Evolutionary conservation across 148 eudicot species (phyloP).

Genomic region (Rhododendron williamsianum): DNA sequence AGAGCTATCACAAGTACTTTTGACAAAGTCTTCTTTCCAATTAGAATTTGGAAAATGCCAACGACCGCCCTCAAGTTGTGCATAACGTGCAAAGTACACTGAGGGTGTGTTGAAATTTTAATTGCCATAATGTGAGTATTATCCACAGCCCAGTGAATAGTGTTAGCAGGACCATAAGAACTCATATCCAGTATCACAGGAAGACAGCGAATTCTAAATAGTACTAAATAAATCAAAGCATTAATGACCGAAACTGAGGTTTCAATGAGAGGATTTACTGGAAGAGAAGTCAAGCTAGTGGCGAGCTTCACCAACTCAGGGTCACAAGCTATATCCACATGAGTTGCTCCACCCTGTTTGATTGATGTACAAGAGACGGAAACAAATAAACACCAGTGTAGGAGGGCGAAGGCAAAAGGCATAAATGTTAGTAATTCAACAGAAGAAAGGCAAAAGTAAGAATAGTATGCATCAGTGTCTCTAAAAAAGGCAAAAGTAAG

Average conservation of each 20-base stretch:
- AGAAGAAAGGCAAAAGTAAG: neutral
- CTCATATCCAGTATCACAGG: neutral
- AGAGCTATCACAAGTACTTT: neutral
- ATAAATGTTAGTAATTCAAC: neutral
- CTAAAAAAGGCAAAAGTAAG: neutral
- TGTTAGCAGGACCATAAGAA: neutral
- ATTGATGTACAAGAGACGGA: neutral
- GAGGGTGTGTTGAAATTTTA: neutral
- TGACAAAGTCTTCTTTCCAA: neutral
- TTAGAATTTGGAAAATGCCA: neutral
- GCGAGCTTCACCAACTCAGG: constrained; percentile 85
- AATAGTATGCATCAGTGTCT: neutral
- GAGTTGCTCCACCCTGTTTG: constrained; percentile 91
- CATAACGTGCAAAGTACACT: neutral
- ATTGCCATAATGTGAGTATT: neutral
- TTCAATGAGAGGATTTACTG: constrained; percentile 37
- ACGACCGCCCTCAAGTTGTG: neutral
- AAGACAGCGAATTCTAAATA: neutral
- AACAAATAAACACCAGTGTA: neutral
- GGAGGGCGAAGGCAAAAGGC: neutral
- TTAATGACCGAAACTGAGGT: neutral
- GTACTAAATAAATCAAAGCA: neutral
- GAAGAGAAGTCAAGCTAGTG: constrained; percentile 66
- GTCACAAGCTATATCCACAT: constrained; percentile 89
- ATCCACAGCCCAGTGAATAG: neutral